These are phyloP conservation scores for Malus hybrid DNA, from an alignment of 331 rosid genomes.

Conservation along the genomic window DNA sequence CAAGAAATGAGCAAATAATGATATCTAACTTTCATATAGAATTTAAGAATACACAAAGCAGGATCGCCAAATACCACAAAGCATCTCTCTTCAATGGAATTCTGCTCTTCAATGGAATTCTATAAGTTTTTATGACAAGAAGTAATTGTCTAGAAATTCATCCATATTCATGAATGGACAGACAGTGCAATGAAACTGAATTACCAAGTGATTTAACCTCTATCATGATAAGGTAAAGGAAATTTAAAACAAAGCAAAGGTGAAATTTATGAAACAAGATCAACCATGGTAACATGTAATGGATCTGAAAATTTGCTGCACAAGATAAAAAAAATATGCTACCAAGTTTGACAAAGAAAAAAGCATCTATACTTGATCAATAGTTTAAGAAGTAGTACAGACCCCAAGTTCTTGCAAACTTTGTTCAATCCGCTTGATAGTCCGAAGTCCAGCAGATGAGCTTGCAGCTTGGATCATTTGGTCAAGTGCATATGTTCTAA, in stretches of 20 bases:
- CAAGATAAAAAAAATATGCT: not conserved
- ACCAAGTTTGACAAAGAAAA: not conserved
- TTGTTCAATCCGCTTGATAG: slow-evolving; percentile 95
- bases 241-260: not conserved
- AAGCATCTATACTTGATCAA: slow-evolving; percentile 7
- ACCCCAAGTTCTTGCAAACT: slow-evolving; percentile 97
- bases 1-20: not conserved
- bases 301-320: not conserved
- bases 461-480: slow-evolving; percentile 94
- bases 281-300: not conserved
- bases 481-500: slow-evolving; percentile 93
- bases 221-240: not conserved
- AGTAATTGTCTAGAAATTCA: not conserved
- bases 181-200: not conserved
- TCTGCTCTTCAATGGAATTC: not conserved
- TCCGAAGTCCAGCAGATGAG: slow-evolving; percentile 85
- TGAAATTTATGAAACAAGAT: not conserved
- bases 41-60: not conserved
- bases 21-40: not conserved
- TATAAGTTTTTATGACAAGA: not conserved
- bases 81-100: not conserved
- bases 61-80: not conserved
- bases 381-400: slow-evolving; percentile 26
- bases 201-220: not conserved
- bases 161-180: not conserved